Evolutionary conservation across 2,329 filamentous ascomycete species (phyloP).

Genomic region (Phialophora chinensis): DNA sequence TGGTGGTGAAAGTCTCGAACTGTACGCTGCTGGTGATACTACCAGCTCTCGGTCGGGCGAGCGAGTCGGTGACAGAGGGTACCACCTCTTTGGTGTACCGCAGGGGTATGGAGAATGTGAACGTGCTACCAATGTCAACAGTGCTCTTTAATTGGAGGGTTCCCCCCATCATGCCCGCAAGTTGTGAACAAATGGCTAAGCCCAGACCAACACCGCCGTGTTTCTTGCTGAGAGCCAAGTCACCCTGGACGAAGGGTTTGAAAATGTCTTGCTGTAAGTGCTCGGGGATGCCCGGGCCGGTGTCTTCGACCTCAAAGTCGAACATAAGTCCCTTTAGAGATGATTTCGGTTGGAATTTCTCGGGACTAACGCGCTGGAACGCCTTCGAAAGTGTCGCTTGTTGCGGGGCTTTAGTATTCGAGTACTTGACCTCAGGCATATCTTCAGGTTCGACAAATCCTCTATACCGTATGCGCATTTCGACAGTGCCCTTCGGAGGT

Average conservation of each 20-base stretch:
- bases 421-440: constrained; percentile 58
- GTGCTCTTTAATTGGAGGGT: constrained; percentile 73
- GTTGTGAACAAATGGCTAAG: constrained; percentile 83
- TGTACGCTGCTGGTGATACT: constrained; percentile 25
- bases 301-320: constrained; percentile 87
- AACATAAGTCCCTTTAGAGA: constrained; percentile 71
- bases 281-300: constrained; percentile 79
- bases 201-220: constrained; percentile 87
- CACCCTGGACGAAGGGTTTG: constrained; percentile 89
- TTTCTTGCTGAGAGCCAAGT: constrained; percentile 83
- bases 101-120: constrained; percentile 80
- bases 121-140: constrained; percentile 75
- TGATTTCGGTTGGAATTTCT: constrained; percentile 57
- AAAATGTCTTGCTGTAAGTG: constrained; percentile 81
- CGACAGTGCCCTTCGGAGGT: constrained; percentile 72
- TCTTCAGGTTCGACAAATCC: constrained; percentile 44
- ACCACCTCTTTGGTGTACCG: constrained; percentile 73
- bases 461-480: constrained; percentile 73
- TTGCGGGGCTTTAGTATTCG: constrained; percentile 42
- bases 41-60: constrained; percentile 22
- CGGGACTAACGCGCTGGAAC: constrained; percentile 28
- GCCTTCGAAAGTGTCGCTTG: constrained; percentile 11
- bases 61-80: constrained; percentile 42
- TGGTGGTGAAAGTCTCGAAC: constrained; percentile 25
- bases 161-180: constrained; percentile 86